Evolutionary conservation across 768 basidiomycete species (phyloP), one percentile per base, ranked within the genome.

Genomic region (Tricholoma matsutake): DNA sequence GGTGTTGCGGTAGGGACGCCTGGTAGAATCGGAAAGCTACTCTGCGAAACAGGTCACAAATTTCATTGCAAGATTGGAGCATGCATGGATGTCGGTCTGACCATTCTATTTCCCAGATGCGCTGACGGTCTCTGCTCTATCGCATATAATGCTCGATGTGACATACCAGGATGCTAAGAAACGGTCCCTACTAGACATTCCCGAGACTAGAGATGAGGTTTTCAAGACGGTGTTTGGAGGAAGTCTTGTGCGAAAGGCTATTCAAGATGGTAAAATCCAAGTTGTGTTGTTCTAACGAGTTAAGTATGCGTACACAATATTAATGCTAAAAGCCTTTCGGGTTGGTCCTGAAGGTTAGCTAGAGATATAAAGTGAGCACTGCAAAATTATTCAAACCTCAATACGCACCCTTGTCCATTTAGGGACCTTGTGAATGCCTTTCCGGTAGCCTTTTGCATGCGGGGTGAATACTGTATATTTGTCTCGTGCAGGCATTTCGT

Each of bases 401-500:
- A 32, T 28, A 77, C 89, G 61, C 65, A 96, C 95, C 75, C 93
- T 83, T 54, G 96, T 97, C 86, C 89, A 98, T 71, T 97, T 96
- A n/a, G 96, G 96, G 28, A 96, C 91, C 69, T 96, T 96, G 77
- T 98, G 96, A 54, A 97, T 94, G 25, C 93, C 91, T 69, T 98
- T 98, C 47, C 96, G 80, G 74, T 96, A 99, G 6, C 92, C 90
- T 60, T 74, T 79, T 1, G 78, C 77, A 41, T 83, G 85, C 4
- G 84, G 79, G 39, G 83, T 85, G 75, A 95, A 98, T 18, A 91
- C 85, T 3, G 96, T 97, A 78, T 98, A 99, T 75, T 99, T 99
- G 79, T 98, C 96, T 68, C 82, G 86, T 1, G 96, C 78, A 10
- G 78, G 81, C 97, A 98, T 98, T 75, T 97, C 94, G 64, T 88